Base-by-base conservation (phyloP, 805 yeast species). In the Kluyveromyces nonfermentans region DNA sequence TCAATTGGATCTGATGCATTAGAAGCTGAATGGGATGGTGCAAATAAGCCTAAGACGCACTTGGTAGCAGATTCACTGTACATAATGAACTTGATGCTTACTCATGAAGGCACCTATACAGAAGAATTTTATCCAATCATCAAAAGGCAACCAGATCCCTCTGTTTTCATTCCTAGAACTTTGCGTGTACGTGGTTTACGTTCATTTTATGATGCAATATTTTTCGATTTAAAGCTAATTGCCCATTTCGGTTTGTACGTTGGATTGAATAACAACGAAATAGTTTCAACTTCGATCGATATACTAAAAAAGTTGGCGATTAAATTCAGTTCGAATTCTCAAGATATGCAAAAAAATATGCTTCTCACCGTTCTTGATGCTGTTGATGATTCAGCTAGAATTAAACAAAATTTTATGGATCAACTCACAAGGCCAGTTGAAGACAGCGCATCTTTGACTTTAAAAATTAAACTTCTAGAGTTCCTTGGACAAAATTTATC, bases 241-340 rank as follows among this genome's bases (percentile, higher is more conserved):
- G 85, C 85, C 0, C 84, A 84, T 49, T 59, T 88, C 37, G 83
- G 93, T 0, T 63, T 88, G 15, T 86, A 85, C 54, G 78, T 83
- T 41, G 87, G 94, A 1, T 66, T 79, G 1, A 58, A 71, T 4
- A 69, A 78, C 45, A 48, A 64, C 8, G 53, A 63, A 1, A 64
- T 88, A 28, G 80, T 93, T 0, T 60, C 65, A 1, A 56, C 63
- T 3, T 68, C 90, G 0, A 58, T 88, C 15, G 56, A 65, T 10
- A 68, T 87, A 12, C 66, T 90, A 40, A 56, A 62, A 5, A 65
- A 65, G 41, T 64, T 87, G 5, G 67, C 83, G 0, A 51, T 58
- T 10, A 56, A 56, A 45, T 50, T 63, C 22, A 43, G 56, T 19
- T 51, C 54, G 30, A 57, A 60, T 15, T 53, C 60, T 15, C 56